These are phyloP conservation scores for Blastocystis sp. DNA, from an alignment of 352 stramenopile species.

Conservation along the genomic window DNA sequence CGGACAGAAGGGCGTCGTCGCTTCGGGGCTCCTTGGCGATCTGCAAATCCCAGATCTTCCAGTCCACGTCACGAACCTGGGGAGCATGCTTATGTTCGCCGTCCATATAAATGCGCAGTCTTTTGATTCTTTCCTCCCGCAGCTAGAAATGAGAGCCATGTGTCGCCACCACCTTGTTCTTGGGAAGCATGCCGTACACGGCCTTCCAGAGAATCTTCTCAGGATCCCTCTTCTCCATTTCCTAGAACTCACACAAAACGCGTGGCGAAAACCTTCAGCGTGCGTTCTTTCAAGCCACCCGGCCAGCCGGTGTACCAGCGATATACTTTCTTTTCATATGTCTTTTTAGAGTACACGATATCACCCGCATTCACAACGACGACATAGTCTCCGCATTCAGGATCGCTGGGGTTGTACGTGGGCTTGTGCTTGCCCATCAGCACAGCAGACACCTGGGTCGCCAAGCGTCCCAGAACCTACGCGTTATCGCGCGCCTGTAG, in stretches of 20 bases:
- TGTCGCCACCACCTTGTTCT: constrained; percentile 27
- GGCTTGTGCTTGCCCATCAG: constrained; percentile 68
- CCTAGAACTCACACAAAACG: constrained; percentile 14
- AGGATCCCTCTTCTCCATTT: constrained; percentile 60
- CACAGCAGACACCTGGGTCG: constrained; percentile 62
- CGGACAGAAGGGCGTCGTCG: constrained; percentile 33
- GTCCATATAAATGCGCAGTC: constrained; percentile 67
- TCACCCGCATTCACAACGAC: constrained; percentile 67
- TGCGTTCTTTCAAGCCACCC: constrained; percentile 63
- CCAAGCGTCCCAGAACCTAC: constrained; percentile 60
- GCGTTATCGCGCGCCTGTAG: background rate
- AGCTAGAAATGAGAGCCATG: background rate
- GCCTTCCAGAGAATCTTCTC: constrained; percentile 65
- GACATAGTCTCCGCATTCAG: constrained; percentile 68
- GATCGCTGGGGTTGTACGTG: constrained; percentile 61
- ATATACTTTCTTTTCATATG: constrained; percentile 70
- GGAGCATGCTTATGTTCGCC: constrained; percentile 60
- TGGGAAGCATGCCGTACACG: constrained; percentile 68
- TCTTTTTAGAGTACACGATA: constrained; percentile 68
- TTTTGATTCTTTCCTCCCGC: constrained; percentile 49
- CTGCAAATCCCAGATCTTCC: constrained; percentile 48
- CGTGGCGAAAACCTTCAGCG: constrained; percentile 35
- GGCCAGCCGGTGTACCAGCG: constrained; percentile 66
- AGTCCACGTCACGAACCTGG: constrained; percentile 61
- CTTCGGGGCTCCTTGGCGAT: constrained; percentile 7